Evolutionary conservation across 768 basidiomycete species (phyloP), one percentile per base, ranked within the genome.

Genomic region (Sarcodon aspratus): DNA sequence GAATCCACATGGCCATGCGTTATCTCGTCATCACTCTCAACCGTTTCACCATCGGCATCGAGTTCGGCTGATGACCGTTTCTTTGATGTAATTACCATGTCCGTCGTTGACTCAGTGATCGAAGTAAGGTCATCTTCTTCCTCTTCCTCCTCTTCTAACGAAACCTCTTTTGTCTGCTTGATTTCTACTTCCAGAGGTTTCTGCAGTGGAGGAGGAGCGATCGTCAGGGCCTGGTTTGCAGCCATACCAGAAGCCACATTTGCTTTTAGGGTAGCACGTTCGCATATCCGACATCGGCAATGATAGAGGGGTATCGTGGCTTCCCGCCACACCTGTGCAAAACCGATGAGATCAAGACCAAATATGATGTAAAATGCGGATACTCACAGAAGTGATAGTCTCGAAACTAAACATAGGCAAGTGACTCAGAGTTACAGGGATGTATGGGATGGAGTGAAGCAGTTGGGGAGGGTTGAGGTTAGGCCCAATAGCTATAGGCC

Each of bases 231-330:
- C 40, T 42, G 48, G 57, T 55, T 10, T 66, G 65, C 43, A 35
- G 55, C 58, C 5, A 65, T 66, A 3, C 66, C 69, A 42, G 66
- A 62, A 18, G 64, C 65, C 31, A 71, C 67, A 50, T 75, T 78
- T 6, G 74, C 75, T 44, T 66, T 66, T 21, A 71, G 61, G 59
- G 76, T 73, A 7, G 85, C 78, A 21, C 85, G 77, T 53, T 84
- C 78, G 60, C 85, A 87, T 36, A 86, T 78, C n/a, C 70, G 68
- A 60, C 85, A 86, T 46, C 76, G 72, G 58, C 85, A 87, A 40
- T 82, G 78, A 58, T 80, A 87, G 38, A 87, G 54, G 0, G 82
- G 84, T 3, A 75, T 70, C 59, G 80, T 85, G 0, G 82, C 85
- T 50, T 86, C 83, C 36, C 81, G 71, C 85, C 85, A 87, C 8